Base-by-base conservation (phyloP, 129 eudicot species). In the Centrapalus pauciflorus region DNA sequence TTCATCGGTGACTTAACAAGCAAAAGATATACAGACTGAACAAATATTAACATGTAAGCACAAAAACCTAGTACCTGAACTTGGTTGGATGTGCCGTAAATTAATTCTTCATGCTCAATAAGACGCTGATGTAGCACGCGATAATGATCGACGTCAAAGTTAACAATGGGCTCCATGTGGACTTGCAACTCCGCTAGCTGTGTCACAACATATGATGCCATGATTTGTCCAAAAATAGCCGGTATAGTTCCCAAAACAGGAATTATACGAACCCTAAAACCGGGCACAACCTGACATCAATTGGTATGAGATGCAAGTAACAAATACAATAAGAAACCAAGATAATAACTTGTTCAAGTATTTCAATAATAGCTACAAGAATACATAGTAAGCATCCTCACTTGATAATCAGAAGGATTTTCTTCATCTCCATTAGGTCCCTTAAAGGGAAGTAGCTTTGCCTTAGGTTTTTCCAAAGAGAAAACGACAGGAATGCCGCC, bases 401-500 rank as follows among this genome's bases (percentile, higher is more conserved):
- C 98, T 77, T 93, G 98, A 76, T 93, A 93, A 83, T 93, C 96
- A 38, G 92, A 85, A 75, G 98, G 98, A 82, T 93, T 88, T 75
- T 88, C 96, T 59, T 83, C 98, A 57, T 88, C 95, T 66, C 98
- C 98, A 74, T 75, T 86, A 55, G 91, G 87, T 60, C 89, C 96
- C 76, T 93, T 88, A 37, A 93, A 93, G 7, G 98, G 98, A 67
- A 93, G 96, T 74, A 93, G 83, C 71, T 93, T 93, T 28, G 90
- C 98, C 81, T 88, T 93, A 32, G 98, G 98, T 81, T 88, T 93
- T 80, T 93, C 98, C 62, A 93, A 78, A 30, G 98, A 93, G 69
- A 93, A 93, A 69, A 93, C 95, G 40, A 93, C 96, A 70, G 96
- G 98, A 70, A 93, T 80, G 59, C 98, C 98, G 64, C 98, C 95